phyloP scores from a whole-genome alignment of 208 protist genomes.

The Blechomonas ayalai region DNA sequence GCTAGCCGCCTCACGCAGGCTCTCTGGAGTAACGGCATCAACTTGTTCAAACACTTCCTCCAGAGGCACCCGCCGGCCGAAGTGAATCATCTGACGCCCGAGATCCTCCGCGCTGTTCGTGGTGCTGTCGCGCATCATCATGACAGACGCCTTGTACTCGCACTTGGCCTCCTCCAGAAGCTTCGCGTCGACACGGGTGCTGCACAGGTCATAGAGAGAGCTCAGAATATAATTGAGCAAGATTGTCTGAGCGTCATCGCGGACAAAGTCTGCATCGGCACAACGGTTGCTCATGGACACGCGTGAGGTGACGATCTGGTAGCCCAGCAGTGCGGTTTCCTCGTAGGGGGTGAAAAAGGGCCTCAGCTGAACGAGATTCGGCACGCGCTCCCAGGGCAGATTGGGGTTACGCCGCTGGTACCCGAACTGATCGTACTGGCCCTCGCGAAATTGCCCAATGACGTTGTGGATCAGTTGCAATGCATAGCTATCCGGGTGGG shows the following conservation, averaged over 20 bases:
- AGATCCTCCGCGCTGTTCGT: conserved; percentile 94
- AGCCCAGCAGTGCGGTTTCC: conserved; percentile 86
- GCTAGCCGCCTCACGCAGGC: conserved; percentile 63
- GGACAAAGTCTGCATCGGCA: conserved; percentile 12
- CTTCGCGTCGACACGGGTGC: conserved; percentile 39
- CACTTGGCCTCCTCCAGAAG: conserved; percentile 92
- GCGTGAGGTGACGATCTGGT: conserved; percentile 71
- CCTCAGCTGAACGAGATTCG: conserved; percentile 65
- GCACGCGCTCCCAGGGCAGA: conserved; percentile 52
- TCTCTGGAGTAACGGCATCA: conserved; percentile 84
- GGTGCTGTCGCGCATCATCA: conserved; percentile 95
- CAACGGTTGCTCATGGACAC: conserved; percentile 22
- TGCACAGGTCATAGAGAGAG: conserved; percentile 59
- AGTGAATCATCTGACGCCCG: conserved; percentile 95
- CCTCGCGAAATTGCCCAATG: conserved; percentile 89
- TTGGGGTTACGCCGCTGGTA: conserved; percentile 63
- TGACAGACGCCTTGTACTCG: conserved; percentile 88
- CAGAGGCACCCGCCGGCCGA: conserved; percentile 77
- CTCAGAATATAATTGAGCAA: conserved; percentile 66
- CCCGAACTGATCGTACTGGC: conserved; percentile 59
- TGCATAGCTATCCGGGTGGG: conserved; percentile 88
- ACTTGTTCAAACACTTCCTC: conserved; percentile 91
- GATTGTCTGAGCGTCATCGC: conserved; percentile 61
- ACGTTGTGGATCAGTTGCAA: conserved; percentile 93
- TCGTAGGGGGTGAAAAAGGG: conserved; percentile 91